Base-by-base conservation (phyloP, 805 yeast species). In the Wickerhamiella vanderwaltii region DNA sequence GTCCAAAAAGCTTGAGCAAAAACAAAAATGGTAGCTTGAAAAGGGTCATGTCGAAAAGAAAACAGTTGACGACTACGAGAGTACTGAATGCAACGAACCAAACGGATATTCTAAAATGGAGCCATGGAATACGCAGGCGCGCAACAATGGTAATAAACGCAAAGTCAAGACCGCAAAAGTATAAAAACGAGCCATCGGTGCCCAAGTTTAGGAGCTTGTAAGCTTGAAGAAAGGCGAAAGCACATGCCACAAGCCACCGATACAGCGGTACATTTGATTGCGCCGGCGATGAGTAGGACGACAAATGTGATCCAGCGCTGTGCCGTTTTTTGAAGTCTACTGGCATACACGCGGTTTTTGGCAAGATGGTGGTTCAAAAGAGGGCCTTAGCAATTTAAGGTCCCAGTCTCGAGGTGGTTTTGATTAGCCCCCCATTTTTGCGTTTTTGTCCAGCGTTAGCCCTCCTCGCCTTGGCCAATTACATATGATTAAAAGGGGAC, bases 91-190 rank as follows among this genome's bases (percentile, higher is more conserved):
- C 69, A 1, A 71, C 33, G 16, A 73, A 45, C 1, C 83, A 73
- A 2, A 68, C 61, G n/a, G 69, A 48, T n/a, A 75, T 73, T 13
- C 70, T 66, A 54, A 82, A 83, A 2, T 73, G 68, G 47, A 87
- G 65, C 54, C 78, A 74, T 12, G 94, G 94, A 13, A 91, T 73
- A 48, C 79, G 75, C 43, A 91, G 63, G 4, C 75, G 62, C 0
- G 94, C 94, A 32, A 85, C 63, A n/a, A 70, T 48, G 71, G 79
- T 77, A 18, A 86, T 54, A 51, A 76, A 77, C 18, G 74, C 49
- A 5, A 85, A 78, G 56, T 91, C 99, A 12, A 83, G 60, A 12
- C 19, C 15, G n/a, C 24, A 12, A 15, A 12, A 38, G 12, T 25
- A 23, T 23, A 12, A 16, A 22, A 37, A 37, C 9, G 34, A 19